Evolutionary conservation across 2,329 filamentous ascomycete species (phyloP), one percentile per base, ranked within the genome.

Genomic region (Tolypocladium pustulatum): DNA sequence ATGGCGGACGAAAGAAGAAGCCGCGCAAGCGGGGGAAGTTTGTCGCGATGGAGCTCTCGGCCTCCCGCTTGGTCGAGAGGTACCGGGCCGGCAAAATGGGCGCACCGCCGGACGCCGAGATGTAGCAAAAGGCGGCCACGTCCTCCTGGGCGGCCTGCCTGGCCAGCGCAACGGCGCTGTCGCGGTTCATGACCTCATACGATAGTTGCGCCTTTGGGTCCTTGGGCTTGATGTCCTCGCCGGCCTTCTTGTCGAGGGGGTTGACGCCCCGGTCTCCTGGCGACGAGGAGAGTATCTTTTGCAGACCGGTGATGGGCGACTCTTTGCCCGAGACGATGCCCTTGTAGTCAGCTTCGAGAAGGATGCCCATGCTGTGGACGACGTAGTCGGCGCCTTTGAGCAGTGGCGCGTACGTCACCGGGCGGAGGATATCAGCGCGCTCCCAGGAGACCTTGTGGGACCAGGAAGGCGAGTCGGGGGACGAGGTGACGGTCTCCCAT

Each of bases 321-420:
- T 96, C 92, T 61, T 83, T 85, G 56, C 94, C 94, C 25, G 85
- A 87, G 32, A 99, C 71, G 20, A 96, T 87, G 65, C 89, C 89
- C 75, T 99, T 99, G 83, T 99, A 99, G 78, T 99, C 94, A 55
- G 92, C 91, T 77, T 99, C 94, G 12, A 99, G 83, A 22, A 99
- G 81, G 66, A 99, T 97, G 12, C 94, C 94, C 88, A 97, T 92
- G 68, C 83, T 91, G 79, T 99, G 94, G 54, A 99, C 88, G 32
- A 97, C 92, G 59, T 86, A 92, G 71, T 91, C 85, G 61, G 91
- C 90, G 59, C 83, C 84, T 64, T 84, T 82, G 61, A 99, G 83
- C 54, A 93, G 83, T 0, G 87, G 77, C 10, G 82, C 83, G 76
- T 97, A 99, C 22, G 89, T 89, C 0, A 82, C 77, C 0, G 94